phyloP scores from a whole-genome alignment of 225 moss, liverwort and hornwort species.

The Rhytidiadelphus loreus region DNA sequence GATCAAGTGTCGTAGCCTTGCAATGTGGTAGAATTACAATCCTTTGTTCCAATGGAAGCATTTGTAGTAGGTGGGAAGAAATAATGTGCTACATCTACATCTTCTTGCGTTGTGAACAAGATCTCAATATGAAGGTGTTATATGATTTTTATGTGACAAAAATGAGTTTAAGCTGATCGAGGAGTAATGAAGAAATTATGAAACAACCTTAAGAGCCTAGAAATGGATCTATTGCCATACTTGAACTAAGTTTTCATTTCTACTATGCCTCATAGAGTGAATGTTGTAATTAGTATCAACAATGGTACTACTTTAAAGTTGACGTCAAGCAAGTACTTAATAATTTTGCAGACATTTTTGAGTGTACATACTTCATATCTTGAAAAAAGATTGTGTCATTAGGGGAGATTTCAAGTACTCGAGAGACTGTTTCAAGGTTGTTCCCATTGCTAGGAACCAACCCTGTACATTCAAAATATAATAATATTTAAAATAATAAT shows the following conservation, averaged over 20 bases:
- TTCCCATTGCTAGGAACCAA: too few species aligned
- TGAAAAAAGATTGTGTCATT: background rate
- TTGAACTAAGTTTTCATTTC: too few species aligned
- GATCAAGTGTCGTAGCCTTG: background rate
- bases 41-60: too few species aligned
- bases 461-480: too few species aligned
- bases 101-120: too few species aligned
- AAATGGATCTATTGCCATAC: background rate
- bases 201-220: background rate
- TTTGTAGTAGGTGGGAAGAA: too few species aligned
- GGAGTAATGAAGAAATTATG: background rate
- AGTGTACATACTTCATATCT: background rate
- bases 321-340: too few species aligned
- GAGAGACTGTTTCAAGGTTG: too few species aligned
- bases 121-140: too few species aligned
- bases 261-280: background rate
- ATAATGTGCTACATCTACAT: too few species aligned
- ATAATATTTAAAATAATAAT: too few species aligned
- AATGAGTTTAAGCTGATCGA: background rate
- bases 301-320: background rate
- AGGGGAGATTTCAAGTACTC: too few species aligned
- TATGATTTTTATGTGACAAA: background rate
- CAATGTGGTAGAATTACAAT: background rate
- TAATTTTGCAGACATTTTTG: background rate
- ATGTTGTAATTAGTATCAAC: background rate